phyloP scores from a whole-genome alignment of 2,329 filamentous ascomycete species.

The Paradendryphiella salina region DNA sequence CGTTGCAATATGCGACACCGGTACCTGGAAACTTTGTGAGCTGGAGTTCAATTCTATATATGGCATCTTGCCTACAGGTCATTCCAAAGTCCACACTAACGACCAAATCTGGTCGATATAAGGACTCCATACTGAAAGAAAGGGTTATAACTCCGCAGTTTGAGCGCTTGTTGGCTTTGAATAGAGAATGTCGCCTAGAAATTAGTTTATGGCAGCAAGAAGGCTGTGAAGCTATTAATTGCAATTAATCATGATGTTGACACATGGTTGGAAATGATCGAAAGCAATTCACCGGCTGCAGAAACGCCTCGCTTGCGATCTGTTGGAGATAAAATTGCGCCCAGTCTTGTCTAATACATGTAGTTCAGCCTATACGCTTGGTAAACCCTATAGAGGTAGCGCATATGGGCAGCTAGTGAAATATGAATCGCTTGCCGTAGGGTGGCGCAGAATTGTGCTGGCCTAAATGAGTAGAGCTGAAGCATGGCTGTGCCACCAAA shows the following conservation, averaged over 20 bases:
- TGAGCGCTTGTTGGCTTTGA: background rate
- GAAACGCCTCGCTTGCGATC: too few species aligned
- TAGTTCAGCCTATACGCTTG: too few species aligned
- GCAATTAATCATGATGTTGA: too few species aligned
- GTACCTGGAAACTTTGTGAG: constrained; percentile 24
- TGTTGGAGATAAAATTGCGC: too few species aligned
- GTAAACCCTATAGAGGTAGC: too few species aligned
- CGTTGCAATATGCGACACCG: constrained; percentile 44
- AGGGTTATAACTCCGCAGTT: background rate
- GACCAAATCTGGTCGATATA: constrained; percentile 34
- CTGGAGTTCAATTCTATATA: background rate
- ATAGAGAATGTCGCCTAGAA: background rate
- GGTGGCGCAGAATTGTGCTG: background rate
- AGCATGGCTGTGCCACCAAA: background rate
- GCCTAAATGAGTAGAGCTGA: background rate
- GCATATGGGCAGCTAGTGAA: too few species aligned
- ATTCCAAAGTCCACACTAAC: constrained; percentile 43
- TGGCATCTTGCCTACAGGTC: constrained; percentile 36
- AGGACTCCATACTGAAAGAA: background rate
- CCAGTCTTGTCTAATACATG: too few species aligned
- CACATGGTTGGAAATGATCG: too few species aligned
- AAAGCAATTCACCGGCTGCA: too few species aligned
- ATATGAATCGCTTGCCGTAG: background rate
- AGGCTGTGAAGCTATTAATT: too few species aligned
- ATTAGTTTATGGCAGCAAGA: too few species aligned